Conservation (phyloP, 768 basidiomycete species). For the Tylopilus rubrobrunneus region DNA sequence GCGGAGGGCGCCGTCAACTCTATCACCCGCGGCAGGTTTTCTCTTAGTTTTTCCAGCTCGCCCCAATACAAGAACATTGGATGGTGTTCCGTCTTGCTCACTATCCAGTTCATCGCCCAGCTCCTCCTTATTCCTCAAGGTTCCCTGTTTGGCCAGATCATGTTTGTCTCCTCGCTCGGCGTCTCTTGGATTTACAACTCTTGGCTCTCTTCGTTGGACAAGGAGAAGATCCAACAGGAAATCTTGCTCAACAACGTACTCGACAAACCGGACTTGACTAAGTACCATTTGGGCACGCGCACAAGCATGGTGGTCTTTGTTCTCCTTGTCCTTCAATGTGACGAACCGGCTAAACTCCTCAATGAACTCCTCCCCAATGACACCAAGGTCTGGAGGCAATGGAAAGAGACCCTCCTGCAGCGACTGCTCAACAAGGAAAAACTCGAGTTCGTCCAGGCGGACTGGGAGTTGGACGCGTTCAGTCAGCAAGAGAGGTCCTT, state of each 20-base stretch:
- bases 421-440: conserved; percentile 18
- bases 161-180: conserved; percentile 32
- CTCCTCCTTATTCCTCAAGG: conserved; percentile 34
- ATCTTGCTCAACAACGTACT: conserved; percentile 25
- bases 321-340: conserved; percentile 19
- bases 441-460: conserved; percentile 18
- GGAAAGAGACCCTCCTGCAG: conserved; percentile 19
- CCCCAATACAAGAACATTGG: conserved; percentile 28
- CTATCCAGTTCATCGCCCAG: conserved; percentile 33
- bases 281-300: conserved; percentile 25
- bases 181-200: conserved; percentile 36
- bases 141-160: conserved; percentile 32
- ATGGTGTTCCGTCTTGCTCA: conserved; percentile 30
- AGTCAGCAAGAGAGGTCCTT: conserved; percentile 14
- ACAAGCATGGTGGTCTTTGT: conserved; percentile 25
- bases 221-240: conserved; percentile 24
- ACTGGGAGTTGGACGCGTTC: conserved; percentile 22
- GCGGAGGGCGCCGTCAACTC: conserved; percentile 27
- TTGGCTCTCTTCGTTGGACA: conserved; percentile 37
- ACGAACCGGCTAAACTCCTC: conserved; percentile 20
- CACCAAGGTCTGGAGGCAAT: conserved; percentile 28
- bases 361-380: conserved; percentile 25
- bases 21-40: conserved; percentile 30
- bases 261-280: conserved; percentile 18
- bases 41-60: conserved; percentile 18